Percentiles rank a stretch among this genome's conserved stretches.
Conservation (phyloP, 352 stramenopile species). For the Globisporangium nunn region DNA sequence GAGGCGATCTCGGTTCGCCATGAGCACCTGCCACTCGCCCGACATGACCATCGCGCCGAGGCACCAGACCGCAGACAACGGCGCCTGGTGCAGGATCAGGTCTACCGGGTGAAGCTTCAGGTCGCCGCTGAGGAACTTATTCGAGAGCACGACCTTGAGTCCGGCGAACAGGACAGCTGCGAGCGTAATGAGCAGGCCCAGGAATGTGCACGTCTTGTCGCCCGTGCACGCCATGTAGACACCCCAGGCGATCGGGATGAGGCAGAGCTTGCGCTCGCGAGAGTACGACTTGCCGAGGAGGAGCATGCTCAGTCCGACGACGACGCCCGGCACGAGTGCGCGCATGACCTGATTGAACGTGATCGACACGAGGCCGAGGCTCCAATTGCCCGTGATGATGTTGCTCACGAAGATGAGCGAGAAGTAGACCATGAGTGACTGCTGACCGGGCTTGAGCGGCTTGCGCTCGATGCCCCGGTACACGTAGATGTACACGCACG, state of each 20-base stretch:
- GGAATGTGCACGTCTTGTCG: slow-evolving; percentile 85
- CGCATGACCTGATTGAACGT: slow-evolving; percentile 95
- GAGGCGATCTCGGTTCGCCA: slow-evolving; percentile 57
- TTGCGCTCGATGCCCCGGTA: slow-evolving; percentile 67
- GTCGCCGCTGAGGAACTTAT: slow-evolving; percentile 91
- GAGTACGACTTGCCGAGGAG: slow-evolving; percentile 78
- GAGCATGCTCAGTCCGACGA: slow-evolving; percentile 75
- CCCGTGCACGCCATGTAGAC: slow-evolving; percentile 80
- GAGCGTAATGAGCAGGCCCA: slow-evolving; percentile 88
- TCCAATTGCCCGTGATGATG: slow-evolving; percentile 94
- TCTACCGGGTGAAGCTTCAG: slow-evolving; percentile 92
- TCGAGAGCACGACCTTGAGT: slow-evolving; percentile 90
- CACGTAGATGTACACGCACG: slow-evolving; percentile 66
- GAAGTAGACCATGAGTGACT: slow-evolving; percentile 83
- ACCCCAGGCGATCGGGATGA: slow-evolving; percentile 75
- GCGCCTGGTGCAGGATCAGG: slow-evolving; percentile 90
- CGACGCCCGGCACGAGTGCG: slow-evolving; percentile 72
- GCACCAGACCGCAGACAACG: slow-evolving; percentile 89
- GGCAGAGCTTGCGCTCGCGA: slow-evolving; percentile 58
- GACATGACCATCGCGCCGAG: slow-evolving; percentile 74
- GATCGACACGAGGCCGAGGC: slow-evolving; percentile 88
- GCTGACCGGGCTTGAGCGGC: slow-evolving; percentile 46
- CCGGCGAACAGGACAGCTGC: slow-evolving; percentile 87
- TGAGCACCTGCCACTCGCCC: slow-evolving; percentile 59
- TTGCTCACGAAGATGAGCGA: slow-evolving; percentile 93